Evolutionary conservation across 139 green algal genomes (phyloP).

Genomic region (Edaphochlamys debaryana): DNA sequence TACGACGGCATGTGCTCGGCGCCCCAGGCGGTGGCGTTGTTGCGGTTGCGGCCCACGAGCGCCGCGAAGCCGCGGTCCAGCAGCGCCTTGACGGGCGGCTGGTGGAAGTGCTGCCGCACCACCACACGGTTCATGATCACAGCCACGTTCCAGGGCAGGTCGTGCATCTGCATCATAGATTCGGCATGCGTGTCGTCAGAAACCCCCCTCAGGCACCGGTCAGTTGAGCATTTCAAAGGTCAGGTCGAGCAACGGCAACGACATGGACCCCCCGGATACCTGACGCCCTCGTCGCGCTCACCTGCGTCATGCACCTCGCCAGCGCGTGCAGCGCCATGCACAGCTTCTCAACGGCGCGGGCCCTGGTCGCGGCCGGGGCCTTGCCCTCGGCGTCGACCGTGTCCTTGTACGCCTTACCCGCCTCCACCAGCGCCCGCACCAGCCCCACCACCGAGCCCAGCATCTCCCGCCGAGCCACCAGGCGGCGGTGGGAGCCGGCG

Average conservation of each 20-base stretch:
- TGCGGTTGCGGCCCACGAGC: slow-evolving; percentile 1
- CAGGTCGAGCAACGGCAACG: no score
- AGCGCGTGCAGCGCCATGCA: slow-evolving; percentile 23
- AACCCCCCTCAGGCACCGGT: no score
- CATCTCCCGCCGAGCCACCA: slow-evolving; percentile 36
- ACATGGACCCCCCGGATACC: no score
- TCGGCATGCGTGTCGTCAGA: no score
- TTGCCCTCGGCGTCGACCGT: not conserved
- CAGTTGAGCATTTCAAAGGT: no score
- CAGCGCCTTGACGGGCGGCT: slow-evolving; percentile 16
- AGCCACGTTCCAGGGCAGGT: slow-evolving; percentile 10
- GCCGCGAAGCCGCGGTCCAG: not conserved
- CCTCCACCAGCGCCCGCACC: slow-evolving; percentile 24
- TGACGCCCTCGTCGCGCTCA: not conserved
- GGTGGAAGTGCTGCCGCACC: slow-evolving; percentile 36
- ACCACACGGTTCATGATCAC: slow-evolving; percentile 14
- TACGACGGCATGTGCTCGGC: slow-evolving; percentile 11
- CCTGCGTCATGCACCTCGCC: slow-evolving; percentile 15
- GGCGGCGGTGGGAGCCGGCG: not conserved
- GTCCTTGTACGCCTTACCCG: slow-evolving; percentile 37
- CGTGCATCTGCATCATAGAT: slow-evolving; percentile 32
- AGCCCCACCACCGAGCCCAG: slow-evolving; percentile 36
- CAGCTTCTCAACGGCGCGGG: not conserved
- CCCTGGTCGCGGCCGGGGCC: not conserved
- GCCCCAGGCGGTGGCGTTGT: not conserved